Conservation (phyloP, 1,284 basidiomycete genomes). For the Pyrrhoderma lamaoense region DNA sequence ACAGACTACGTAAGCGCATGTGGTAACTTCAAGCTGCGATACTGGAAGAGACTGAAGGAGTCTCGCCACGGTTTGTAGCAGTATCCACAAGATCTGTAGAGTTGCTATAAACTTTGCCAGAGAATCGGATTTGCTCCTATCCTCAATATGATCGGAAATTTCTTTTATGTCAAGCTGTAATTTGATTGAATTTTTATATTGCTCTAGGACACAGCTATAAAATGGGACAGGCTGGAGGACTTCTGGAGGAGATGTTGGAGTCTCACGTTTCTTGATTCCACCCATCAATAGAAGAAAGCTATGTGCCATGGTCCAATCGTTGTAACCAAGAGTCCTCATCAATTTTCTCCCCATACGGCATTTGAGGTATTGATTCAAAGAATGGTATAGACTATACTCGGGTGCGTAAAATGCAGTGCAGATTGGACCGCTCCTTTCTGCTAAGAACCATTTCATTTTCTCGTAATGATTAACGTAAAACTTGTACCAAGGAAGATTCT, state of each 20-base stretch:
- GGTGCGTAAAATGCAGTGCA: neutral
- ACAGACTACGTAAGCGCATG: constrained; percentile 5
- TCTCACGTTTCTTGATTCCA: neutral
- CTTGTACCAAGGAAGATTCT: no score
- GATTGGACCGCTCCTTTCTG: neutral
- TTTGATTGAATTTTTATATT: neutral
- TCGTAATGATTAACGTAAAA: neutral
- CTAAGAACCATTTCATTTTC: neutral
- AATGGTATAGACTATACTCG: neutral
- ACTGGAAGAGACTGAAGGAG: constrained; percentile 5
- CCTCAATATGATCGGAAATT: neutral
- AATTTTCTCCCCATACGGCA: neutral
- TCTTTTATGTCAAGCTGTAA: neutral
- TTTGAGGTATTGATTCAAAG: neutral
- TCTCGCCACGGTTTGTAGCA: neutral
- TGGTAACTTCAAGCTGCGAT: constrained; percentile 16
- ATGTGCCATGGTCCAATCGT: neutral
- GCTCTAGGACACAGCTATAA: neutral
- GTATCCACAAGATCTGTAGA: neutral
- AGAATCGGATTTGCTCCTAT: neutral
- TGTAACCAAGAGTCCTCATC: neutral
- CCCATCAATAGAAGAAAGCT: neutral
- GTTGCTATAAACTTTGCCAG: neutral
- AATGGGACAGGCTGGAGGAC: neutral
- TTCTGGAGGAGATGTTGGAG: neutral